Percentiles rank a stretch among this genome's conserved stretches.
These are phyloP conservation scores for Fusarium luffae DNA, from an alignment of 2,329 filamentous ascomycete species.

Conservation along the genomic window DNA sequence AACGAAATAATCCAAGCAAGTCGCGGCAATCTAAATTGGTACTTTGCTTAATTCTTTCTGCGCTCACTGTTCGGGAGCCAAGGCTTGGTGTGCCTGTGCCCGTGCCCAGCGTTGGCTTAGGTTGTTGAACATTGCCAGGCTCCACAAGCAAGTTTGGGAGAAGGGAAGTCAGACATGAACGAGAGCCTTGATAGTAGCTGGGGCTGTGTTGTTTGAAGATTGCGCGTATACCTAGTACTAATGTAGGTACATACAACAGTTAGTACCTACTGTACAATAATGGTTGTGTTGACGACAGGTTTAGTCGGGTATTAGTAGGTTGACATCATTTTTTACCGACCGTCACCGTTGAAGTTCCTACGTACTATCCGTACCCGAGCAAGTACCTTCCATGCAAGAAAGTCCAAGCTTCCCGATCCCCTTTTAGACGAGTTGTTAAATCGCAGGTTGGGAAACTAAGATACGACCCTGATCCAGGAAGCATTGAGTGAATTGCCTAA, in stretches of 20 bases:
- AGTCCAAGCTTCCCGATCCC: slow-evolving; percentile 31
- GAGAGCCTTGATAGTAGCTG: slow-evolving; percentile 23
- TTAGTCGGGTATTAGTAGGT: neutral
- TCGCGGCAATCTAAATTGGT: neutral
- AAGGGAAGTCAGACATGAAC: slow-evolving; percentile 15
- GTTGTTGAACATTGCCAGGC: slow-evolving; percentile 15
- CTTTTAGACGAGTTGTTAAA: slow-evolving; percentile 31
- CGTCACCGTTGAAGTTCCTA: slow-evolving; percentile 9
- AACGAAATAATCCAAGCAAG: neutral
- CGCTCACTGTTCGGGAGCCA: neutral
- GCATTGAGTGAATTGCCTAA: slow-evolving; percentile 11
- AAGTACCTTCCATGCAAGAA: neutral
- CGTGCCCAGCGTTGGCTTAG: slow-evolving; percentile 10
- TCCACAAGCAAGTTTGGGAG: slow-evolving; percentile 22
- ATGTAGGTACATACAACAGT: neutral
- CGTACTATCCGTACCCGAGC: neutral
- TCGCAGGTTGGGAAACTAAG: slow-evolving; percentile 34
- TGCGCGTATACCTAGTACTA: slow-evolving; percentile 5
- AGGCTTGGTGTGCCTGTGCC: slow-evolving; percentile 5
- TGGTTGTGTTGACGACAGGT: neutral
- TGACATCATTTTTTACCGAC: slow-evolving; percentile 18
- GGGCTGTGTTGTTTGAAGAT: slow-evolving; percentile 27
- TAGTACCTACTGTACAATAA: neutral
- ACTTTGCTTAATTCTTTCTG: neutral
- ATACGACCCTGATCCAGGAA: slow-evolving; percentile 6